phyloP scores from a whole-genome alignment of 202 grass and related monocot species.

The Zoysia matrella region DNA sequence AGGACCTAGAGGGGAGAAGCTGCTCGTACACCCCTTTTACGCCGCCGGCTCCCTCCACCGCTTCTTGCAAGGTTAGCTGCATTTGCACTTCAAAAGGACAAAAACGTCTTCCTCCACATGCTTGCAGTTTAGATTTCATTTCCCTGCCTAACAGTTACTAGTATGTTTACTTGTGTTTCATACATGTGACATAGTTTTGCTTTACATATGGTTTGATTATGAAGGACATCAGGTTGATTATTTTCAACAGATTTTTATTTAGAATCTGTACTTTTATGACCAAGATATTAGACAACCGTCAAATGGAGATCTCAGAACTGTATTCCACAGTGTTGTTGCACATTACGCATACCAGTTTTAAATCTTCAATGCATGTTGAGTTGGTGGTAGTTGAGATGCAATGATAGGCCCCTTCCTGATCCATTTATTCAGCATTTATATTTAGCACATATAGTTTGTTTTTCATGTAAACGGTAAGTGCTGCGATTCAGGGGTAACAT shows the following conservation, averaged over 20 bases:
- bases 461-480: no score
- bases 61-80: conserved; percentile 75
- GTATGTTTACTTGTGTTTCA: not conserved
- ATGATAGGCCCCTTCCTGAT: no score
- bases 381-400: no score
- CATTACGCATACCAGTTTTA: not conserved
- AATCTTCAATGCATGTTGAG: not conserved
- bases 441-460: no score
- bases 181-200: not conserved
- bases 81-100: not conserved
- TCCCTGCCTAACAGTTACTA: not conserved
- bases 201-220: not conserved
- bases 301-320: conserved; percentile 9
- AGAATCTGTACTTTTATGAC: not conserved
- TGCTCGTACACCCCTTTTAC: conserved; percentile 91
- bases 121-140: not conserved
- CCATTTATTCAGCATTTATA: no score
- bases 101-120: not conserved
- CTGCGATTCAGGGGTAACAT: no score
- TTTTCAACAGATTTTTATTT: not conserved
- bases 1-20: conserved; percentile 90
- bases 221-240: not conserved
- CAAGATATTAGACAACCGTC: not conserved
- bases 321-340: not conserved
- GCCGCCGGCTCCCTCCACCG: conserved; percentile 73